Conservation (phyloP, 805 yeast species). For the Starmerella lactis-condensi region DNA sequence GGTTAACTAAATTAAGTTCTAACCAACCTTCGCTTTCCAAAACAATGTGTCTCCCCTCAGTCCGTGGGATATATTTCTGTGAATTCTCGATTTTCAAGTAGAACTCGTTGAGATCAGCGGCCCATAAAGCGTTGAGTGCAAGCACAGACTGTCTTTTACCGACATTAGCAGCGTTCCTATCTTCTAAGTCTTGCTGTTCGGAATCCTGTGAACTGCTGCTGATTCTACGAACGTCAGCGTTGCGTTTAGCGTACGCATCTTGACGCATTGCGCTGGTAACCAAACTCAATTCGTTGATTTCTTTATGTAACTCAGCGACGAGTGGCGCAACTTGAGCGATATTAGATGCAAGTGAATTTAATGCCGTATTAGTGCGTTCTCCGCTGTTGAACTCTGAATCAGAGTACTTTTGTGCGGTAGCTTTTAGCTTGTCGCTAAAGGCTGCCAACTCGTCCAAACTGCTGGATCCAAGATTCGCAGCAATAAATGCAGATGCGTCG, state of each 20-base stretch:
- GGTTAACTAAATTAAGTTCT: slow-evolving; percentile 68
- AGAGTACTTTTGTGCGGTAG: slow-evolving; percentile 9
- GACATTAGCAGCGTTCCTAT: slow-evolving; percentile 6
- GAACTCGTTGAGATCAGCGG: slow-evolving; percentile 43
- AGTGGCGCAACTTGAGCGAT: slow-evolving; percentile 47
- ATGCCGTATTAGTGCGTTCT: slow-evolving; percentile 20
- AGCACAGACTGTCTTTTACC: slow-evolving; percentile 52
- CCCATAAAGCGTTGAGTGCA: slow-evolving; percentile 68
- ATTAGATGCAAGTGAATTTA: slow-evolving; percentile 28
- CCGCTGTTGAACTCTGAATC: slow-evolving; percentile 17
- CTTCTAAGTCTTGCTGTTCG: slow-evolving; percentile 3
- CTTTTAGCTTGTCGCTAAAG: slow-evolving; percentile 12
- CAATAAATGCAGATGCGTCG: slow-evolving; percentile 20
- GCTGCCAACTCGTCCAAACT: too few relatives aligned
- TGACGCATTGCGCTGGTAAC: slow-evolving; percentile 42
- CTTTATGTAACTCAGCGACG: slow-evolving; percentile 39
- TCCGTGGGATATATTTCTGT: slow-evolving; percentile 52
- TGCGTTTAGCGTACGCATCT: slow-evolving; percentile 30
- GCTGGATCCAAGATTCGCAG: too few relatives aligned
- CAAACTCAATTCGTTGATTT: slow-evolving; percentile 40
- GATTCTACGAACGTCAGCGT: too few relatives aligned
- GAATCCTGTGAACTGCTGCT: too few relatives aligned
- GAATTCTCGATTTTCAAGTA: slow-evolving; percentile 85
- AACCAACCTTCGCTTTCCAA: slow-evolving; percentile 72
- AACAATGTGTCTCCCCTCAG: slow-evolving; percentile 64